These are phyloP conservation scores for Vitellaria paradoxa DNA, from an alignment of 179 eudicot species.

Conservation along the genomic window DNA sequence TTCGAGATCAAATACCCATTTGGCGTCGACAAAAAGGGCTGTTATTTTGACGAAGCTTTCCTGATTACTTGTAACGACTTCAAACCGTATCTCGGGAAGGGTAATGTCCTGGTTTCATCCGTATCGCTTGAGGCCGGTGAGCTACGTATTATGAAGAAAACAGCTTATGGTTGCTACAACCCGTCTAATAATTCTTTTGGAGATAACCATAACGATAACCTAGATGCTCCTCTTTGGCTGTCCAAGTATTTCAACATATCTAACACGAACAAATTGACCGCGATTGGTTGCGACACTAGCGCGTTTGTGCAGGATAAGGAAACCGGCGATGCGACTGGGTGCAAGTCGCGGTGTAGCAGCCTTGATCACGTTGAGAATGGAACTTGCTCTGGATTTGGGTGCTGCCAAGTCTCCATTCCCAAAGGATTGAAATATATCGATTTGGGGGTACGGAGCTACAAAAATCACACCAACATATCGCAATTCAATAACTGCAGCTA, in stretches of 20 bases:
- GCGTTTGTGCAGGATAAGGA: background rate
- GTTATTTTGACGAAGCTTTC: too few species aligned
- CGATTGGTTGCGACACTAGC: background rate
- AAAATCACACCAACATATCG: background rate
- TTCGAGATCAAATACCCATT: too few species aligned
- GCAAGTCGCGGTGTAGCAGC: background rate
- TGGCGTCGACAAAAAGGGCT: too few species aligned
- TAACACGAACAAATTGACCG: background rate
- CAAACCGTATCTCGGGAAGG: too few species aligned
- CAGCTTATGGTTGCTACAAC: too few species aligned
- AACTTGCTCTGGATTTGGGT: background rate
- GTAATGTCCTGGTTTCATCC: too few species aligned
- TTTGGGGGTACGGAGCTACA: background rate
- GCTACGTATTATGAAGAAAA: too few species aligned
- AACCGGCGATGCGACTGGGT: background rate
- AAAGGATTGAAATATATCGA: background rate
- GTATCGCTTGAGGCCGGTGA: too few species aligned
- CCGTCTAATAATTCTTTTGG: too few species aligned
- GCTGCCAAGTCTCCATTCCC: background rate
- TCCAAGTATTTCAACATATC: background rate
- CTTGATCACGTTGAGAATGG: background rate
- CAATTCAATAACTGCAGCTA: constrained; percentile 1
- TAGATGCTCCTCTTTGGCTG: background rate
- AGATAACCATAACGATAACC: too few species aligned
- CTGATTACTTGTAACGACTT: too few species aligned